A percentile compares a stretch with the other conserved stretches of the same genome.
Evolutionary conservation across 306 rosid species (phyloP).

Genomic region (Castanea crenata): DNA sequence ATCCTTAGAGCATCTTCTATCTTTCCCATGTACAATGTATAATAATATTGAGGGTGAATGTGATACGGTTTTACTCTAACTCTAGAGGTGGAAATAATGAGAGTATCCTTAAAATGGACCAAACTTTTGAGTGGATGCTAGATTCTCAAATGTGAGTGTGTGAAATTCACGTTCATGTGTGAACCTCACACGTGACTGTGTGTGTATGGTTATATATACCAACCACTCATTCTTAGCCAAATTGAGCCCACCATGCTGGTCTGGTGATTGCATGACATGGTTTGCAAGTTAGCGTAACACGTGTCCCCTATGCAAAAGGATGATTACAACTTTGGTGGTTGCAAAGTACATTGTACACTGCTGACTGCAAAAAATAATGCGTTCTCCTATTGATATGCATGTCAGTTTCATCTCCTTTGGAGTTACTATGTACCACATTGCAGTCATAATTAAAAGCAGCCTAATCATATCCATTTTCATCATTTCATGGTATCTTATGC

Average conservation of each 20-base stretch:
- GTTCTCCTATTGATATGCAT: too few species aligned
- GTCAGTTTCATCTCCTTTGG: too few species aligned
- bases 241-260: not conserved
- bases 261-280: not conserved
- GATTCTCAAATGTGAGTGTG: not conserved
- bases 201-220: not conserved
- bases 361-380: too few species aligned
- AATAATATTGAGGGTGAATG: not conserved
- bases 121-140: not conserved
- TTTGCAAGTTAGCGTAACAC: not conserved
- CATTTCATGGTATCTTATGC: too few species aligned
- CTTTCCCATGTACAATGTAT: not conserved
- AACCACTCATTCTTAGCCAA: not conserved
- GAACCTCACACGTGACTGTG: conserved; percentile 50
- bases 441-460: too few species aligned
- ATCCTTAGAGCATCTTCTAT: conserved; percentile 14
- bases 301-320: too few species aligned
- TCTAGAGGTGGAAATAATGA: not conserved
- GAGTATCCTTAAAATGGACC: not conserved
- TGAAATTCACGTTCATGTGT: conserved; percentile 24
- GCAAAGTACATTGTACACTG: too few species aligned
- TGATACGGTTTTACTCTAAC: not conserved
- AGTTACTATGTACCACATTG: too few species aligned
- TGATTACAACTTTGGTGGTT: too few species aligned
- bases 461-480: too few species aligned